Base-by-base conservation (phyloP, 148 eudicot species). In the Rhododendron vialii region DNA sequence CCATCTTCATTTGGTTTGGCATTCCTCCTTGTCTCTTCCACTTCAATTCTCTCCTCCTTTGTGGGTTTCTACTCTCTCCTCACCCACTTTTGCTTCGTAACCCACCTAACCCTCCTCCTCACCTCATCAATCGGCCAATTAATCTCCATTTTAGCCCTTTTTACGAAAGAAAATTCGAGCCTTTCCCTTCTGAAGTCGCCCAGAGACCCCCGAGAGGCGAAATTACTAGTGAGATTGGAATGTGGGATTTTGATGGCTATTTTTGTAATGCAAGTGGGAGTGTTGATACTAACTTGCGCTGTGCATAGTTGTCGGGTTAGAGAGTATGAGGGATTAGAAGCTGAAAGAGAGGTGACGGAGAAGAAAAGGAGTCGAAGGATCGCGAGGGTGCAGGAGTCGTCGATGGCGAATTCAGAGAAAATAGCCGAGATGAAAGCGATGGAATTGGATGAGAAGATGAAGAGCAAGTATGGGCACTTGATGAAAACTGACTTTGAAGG, bases 211-310 rank as follows among this genome's bases (percentile, higher is more conserved):
- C 89, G 86, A 57, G 96, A 95, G 90, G 95, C 96, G 0, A 92
- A 89, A 90, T 48, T 94, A 74, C 86, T 95, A 80, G 94, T 92
- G 57, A 89, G 98, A 61, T n/a, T 94, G 85, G 94, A 93, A 85
- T 91, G 96, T 88, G 95, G 93, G 92, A 77, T 91, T 82, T 86
- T 95, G 87, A 86, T 95, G 95, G 92, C 88, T 5, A 92, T 93
- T 93, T 90, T 95, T 69, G 80, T 91, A 84, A 81, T 94, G 89
- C 95, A 95, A 36, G 65, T 92, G 24, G 88, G 87, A 9, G 96
- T 89, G 18, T 63, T 92, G 82, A 85, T 89, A 1, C 51, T 95
- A 81, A 85, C 88, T 15, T 95, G 98, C 76, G 90, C 85, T 1
- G 90, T 95, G 51, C 95, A 91, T 69, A 83, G 92, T 45, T 92